Evolutionary conservation across 305 asterid genomes (phyloP).

Genomic region (Fraxinus xanthoxyloides): DNA sequence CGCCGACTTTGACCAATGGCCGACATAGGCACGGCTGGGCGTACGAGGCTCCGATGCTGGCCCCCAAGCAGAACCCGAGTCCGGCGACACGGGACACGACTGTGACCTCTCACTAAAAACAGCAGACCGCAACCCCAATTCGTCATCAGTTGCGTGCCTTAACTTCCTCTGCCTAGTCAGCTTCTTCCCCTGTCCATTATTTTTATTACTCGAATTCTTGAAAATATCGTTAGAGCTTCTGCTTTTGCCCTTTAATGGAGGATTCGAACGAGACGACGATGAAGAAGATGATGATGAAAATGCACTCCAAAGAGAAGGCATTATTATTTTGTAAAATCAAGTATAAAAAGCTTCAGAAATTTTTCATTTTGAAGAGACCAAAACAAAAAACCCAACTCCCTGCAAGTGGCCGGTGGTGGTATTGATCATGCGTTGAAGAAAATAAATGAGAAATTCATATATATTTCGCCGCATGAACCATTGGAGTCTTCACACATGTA

Average conservation of each 20-base stretch:
- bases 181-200: conserved; percentile 29
- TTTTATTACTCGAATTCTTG: not conserved
- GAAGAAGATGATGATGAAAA: conserved; percentile 34
- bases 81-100: conserved; percentile 66
- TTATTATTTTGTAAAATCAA: not conserved
- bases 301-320: conserved; percentile 56
- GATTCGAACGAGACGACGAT: conserved; percentile 23
- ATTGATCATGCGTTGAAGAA: conserved; percentile 8
- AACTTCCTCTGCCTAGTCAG: conserved; percentile 51
- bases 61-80: conserved; percentile 25
- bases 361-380: not conserved
- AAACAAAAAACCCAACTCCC: not conserved
- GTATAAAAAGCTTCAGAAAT: not conserved
- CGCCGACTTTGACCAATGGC: conserved; percentile 64
- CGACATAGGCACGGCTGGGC: conserved; percentile 8
- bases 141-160: conserved; percentile 58
- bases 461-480: conserved; percentile 18
- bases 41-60: conserved; percentile 35
- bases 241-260: conserved; percentile 39
- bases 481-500: conserved; percentile 31
- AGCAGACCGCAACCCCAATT: conserved; percentile 33
- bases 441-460: not conserved
- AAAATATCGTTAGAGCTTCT: conserved; percentile 44
- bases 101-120: conserved; percentile 25
- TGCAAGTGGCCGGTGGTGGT: not conserved